Base-by-base conservation (phyloP, 345 rosid genomes). In the Cardamine chenopodiifolia region DNA sequence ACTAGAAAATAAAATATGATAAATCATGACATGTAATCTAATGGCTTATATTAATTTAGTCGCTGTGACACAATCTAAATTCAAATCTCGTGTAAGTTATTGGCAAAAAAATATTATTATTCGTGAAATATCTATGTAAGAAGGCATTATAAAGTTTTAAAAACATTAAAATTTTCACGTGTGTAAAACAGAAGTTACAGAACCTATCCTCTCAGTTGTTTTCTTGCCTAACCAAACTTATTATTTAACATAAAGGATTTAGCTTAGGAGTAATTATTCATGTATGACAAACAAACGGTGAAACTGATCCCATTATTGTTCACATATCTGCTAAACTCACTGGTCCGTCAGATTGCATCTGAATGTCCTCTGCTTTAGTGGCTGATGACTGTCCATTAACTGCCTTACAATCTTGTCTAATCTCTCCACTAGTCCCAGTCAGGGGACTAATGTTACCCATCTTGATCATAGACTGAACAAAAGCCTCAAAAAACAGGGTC, bases 371-470 rank as follows among this genome's bases (percentile, higher is more conserved):
- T 48, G 50, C 62, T 52, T 50, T 20, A 75, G 68, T 50, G 25
- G 66, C 25, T 35, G 75, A 66, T 55, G 62, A 75, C 7, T 59
- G 73, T 53, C 58, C 81, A 50, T 87, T 86, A 47, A 86, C 89
- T 17, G 31, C 73, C 2, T 83, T 81, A 78, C 95, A 89, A 8
- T 82, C 83, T 72, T 40, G 54, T 74, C 92, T 87, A 58, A 89
- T 78, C 77, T 89, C 86, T 26, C 95, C 91, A 15, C 10, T 68
- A 40, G 39, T 79, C n/a, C 91, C 90, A 0, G 92, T 81, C 32
- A 86, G 70, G 0, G 76, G 75, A 66, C 82, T 72, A 26, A 89
- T 72, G 45, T 86, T 86, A 34, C 95, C 95, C 95, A 89, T 87
- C 5, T 78, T 79, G 22, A 86, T 80, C 92, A 89, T 87, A 14